Evolutionary conservation across 805 yeast genomes (phyloP).

Genomic region (Saturnispora bothae): DNA sequence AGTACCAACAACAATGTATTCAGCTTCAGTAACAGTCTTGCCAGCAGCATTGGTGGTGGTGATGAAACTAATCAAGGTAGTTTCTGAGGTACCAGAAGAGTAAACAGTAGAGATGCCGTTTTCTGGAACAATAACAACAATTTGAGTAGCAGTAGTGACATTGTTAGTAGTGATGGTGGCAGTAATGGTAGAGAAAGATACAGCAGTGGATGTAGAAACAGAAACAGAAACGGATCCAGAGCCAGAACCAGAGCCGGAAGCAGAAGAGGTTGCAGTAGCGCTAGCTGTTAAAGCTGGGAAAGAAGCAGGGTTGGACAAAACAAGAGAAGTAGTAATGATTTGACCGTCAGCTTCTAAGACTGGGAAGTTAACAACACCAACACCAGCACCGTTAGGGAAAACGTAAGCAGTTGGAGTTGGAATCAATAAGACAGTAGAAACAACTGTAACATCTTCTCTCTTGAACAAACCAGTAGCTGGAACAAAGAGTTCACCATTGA

Average conservation of each 20-base stretch:
- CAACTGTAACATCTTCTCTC: too few relatives aligned
- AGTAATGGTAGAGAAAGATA: too few relatives aligned
- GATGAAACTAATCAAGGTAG: neutral
- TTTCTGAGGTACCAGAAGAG: neutral
- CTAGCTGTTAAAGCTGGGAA: neutral
- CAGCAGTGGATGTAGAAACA: too few relatives aligned
- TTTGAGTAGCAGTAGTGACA: neutral
- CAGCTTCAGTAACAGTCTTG: neutral
- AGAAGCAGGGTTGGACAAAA: neutral
- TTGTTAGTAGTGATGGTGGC: neutral
- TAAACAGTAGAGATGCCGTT: neutral
- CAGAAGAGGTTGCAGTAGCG: neutral
- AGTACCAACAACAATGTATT: neutral
- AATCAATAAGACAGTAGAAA: neutral
- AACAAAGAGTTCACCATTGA: neutral
- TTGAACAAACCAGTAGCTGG: neutral
- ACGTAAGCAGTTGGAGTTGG: constrained; percentile 3
- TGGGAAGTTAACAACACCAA: neutral
- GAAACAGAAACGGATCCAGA: neutral
- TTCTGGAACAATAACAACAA: neutral
- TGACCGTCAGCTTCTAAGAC: neutral
- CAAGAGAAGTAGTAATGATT: neutral
- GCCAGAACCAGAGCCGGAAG: too few relatives aligned
- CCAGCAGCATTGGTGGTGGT: neutral
- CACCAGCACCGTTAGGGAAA: neutral